phyloP scores from a whole-genome alignment of 768 basidiomycete genomes.

The Pleurotus platypus region DNA sequence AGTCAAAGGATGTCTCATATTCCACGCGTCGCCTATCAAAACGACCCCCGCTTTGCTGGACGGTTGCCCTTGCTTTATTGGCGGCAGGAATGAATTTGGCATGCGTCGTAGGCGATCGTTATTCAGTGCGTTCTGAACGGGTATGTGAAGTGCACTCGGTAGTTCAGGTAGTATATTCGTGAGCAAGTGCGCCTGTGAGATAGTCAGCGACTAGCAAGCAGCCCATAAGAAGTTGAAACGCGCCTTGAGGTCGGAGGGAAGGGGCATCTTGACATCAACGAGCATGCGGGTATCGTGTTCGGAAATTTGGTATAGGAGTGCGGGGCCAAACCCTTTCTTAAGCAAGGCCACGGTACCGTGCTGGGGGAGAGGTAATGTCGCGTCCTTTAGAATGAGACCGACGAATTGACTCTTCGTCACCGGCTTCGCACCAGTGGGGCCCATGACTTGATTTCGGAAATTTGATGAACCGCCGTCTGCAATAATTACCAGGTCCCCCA shows the following conservation, averaged over 20 bases:
- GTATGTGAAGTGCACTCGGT: constrained; percentile 62
- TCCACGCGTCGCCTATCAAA: constrained; percentile 94
- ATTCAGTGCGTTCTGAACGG: constrained; percentile 69
- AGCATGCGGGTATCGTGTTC: constrained; percentile 90
- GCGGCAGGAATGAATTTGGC: constrained; percentile 93
- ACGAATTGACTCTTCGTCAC: constrained; percentile 75
- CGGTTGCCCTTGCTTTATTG: constrained; percentile 58
- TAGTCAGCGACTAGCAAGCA: neutral
- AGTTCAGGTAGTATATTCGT: constrained; percentile 76
- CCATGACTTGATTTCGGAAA: constrained; percentile 73
- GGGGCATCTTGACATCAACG: constrained; percentile 80
- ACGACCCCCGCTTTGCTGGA: constrained; percentile 66
- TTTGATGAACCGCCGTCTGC: constrained; percentile 97
- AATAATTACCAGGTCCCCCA: constrained; percentile 78
- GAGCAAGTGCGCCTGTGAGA: constrained; percentile 62
- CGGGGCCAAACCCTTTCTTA: constrained; percentile 72
- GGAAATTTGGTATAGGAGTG: constrained; percentile 90
- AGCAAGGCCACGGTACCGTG: constrained; percentile 85
- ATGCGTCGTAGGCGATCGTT: constrained; percentile 81
- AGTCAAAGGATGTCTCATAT: constrained; percentile 98
- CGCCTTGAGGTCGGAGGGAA: constrained; percentile 81
- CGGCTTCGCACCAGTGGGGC: constrained; percentile 43
- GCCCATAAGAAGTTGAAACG: constrained; percentile 12
- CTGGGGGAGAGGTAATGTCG: constrained; percentile 63
- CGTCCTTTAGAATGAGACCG: constrained; percentile 80